These are phyloP conservation scores for Glycine latifolia DNA, from an alignment of 306 rosid species.

Conservation along the genomic window DNA sequence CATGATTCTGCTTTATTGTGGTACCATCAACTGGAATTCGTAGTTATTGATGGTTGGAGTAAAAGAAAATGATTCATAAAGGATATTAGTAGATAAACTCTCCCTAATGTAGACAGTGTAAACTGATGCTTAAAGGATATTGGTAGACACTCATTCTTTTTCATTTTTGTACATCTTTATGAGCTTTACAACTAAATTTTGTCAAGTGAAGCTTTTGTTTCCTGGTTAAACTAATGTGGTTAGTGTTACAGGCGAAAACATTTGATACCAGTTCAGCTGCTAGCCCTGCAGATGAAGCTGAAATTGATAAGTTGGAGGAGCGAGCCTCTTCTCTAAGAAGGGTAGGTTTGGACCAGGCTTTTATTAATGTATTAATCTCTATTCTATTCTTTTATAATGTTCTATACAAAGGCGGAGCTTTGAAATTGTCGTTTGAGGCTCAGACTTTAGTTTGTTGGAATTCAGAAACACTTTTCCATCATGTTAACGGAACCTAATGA, in stretches of 20 bases:
- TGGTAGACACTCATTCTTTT: no score
- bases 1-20: constrained; percentile 5
- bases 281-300: constrained; percentile 66
- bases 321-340: constrained; percentile 69
- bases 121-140: neutral
- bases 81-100: constrained; percentile 2
- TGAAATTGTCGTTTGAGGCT: neutral
- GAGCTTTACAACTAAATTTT: constrained; percentile 10
- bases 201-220: constrained; percentile 27
- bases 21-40: constrained; percentile 16
- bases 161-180: constrained; percentile 3
- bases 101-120: constrained; percentile 25
- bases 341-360: constrained; percentile 56
- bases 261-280: constrained; percentile 62
- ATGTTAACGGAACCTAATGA: no score
- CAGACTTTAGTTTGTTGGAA: constrained; percentile 11
- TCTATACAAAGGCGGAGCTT: constrained; percentile 33
- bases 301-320: constrained; percentile 82
- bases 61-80: constrained; percentile 13
- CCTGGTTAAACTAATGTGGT: constrained; percentile 43
- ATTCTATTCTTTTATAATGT: constrained; percentile 26
- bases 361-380: constrained; percentile 17
- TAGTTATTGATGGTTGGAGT: constrained; percentile 14
- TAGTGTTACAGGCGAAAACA: constrained; percentile 63
- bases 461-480: neutral